phyloP scores from a whole-genome alignment of 805 yeast genomes.

The Kodamaea neixiangensis region DNA sequence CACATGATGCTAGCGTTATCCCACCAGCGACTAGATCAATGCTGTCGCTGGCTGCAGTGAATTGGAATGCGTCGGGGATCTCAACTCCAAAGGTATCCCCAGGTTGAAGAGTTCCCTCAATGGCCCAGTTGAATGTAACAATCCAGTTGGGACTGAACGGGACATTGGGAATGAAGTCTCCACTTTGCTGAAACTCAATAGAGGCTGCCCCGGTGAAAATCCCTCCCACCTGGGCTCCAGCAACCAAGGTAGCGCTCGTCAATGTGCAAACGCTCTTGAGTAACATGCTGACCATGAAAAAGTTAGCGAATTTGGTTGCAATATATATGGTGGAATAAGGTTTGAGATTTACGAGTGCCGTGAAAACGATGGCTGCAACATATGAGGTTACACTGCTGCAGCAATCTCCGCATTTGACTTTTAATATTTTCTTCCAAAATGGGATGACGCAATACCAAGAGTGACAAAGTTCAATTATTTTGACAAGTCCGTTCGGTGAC shows the following conservation, averaged over 20 bases:
- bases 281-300: background rate
- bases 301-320: background rate
- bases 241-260: background rate
- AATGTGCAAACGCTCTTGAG: background rate
- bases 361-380: too few species aligned
- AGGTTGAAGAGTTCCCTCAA: constrained; percentile 1
- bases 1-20: constrained; percentile 8
- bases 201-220: constrained; percentile 19
- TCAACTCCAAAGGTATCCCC: constrained; percentile 16
- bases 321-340: too few species aligned
- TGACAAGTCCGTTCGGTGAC: too few species aligned
- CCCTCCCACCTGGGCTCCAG: constrained; percentile 16
- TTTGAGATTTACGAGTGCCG: background rate
- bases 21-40: constrained; percentile 12
- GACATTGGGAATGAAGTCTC: background rate
- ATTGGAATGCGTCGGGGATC: constrained; percentile 15
- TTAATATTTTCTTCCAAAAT: too few species aligned
- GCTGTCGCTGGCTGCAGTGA: constrained; percentile 10
- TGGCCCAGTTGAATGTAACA: constrained; percentile 7
- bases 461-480: too few species aligned
- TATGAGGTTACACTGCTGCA: too few species aligned
- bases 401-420: too few species aligned
- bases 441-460: too few species aligned
- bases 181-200: constrained; percentile 12
- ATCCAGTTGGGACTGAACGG: constrained; percentile 2